Conservation (phyloP, 768 basidiomycete genomes). For the Xerocomellus chrysenteron region DNA sequence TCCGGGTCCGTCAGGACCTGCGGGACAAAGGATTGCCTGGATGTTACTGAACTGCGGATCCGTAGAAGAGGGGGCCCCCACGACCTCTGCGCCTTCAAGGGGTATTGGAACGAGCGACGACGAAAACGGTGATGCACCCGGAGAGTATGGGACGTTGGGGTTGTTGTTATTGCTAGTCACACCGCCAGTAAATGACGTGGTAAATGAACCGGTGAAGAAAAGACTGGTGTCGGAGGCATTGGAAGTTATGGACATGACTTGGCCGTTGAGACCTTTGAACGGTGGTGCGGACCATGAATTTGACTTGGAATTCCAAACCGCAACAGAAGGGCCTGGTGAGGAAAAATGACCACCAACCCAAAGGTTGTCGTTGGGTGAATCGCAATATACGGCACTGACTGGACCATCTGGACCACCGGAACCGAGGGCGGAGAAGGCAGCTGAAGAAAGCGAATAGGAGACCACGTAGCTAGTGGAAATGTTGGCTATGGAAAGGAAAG, state of each 20-base stretch:
- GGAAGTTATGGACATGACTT: conserved; percentile 73
- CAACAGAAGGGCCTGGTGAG: conserved; percentile 64
- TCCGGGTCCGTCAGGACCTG: conserved; percentile 75
- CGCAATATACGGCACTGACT: conserved; percentile 78
- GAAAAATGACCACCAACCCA: conserved; percentile 82
- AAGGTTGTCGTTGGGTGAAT: conserved; percentile 57
- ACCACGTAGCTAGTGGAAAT: conserved; percentile 69
- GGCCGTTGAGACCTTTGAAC: conserved; percentile 74
- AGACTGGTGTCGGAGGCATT: conserved; percentile 71
- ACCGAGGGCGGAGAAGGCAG: conserved; percentile 60
- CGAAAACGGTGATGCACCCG: conserved; percentile 81
- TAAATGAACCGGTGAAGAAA: conserved; percentile 88
- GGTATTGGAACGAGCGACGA: conserved; percentile 86
- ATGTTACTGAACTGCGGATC: conserved; percentile 63
- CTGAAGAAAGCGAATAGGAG: conserved; percentile 63
- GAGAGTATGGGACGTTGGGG: conserved; percentile 81
- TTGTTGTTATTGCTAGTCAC: conserved; percentile 62
- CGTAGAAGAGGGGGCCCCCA: conserved; percentile 63
- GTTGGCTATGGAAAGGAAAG: conserved; percentile 70
- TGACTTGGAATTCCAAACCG: conserved; percentile 64
- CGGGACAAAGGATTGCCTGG: conserved; percentile 76
- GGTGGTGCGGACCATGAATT: conserved; percentile 74
- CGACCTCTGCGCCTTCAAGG: conserved; percentile 52
- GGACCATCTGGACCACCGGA: conserved; percentile 71
- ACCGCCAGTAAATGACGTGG: conserved; percentile 65